Conservation (phyloP, 2,329 filamentous ascomycete genomes). For the Pseudofabraea citricarpa region DNA sequence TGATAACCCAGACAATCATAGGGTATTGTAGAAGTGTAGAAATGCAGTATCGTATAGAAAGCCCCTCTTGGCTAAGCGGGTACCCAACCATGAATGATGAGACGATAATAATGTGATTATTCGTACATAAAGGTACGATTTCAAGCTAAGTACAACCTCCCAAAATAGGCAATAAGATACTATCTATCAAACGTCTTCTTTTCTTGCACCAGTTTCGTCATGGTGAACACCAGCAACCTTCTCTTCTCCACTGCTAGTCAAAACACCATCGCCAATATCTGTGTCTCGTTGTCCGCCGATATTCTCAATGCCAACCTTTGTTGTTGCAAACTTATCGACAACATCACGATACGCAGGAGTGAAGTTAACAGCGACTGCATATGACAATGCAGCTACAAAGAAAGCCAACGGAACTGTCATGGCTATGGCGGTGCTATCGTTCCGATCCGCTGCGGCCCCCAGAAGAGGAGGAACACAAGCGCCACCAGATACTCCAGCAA, state of each 20-base stretch:
- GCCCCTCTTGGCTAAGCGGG: too few relatives aligned
- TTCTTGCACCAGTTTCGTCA: background rate
- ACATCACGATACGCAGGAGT: conserved; percentile 17
- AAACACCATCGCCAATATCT: conserved; percentile 7
- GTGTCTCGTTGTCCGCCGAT: conserved; percentile 2
- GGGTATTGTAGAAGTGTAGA: too few relatives aligned
- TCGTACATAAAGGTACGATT: too few relatives aligned
- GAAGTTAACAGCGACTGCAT: conserved; percentile 36
- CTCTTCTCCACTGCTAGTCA: conserved; percentile 10
- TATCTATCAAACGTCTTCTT: too few relatives aligned
- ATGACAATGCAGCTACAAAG: conserved; percentile 41
- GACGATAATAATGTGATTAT: too few relatives aligned
- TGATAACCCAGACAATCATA: too few relatives aligned
- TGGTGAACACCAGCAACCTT: conserved; percentile 1
- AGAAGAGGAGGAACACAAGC: conserved; percentile 43
- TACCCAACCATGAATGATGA: too few relatives aligned
- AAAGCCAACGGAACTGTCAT: conserved; percentile 43
- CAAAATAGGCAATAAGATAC: too few relatives aligned
- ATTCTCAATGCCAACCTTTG: conserved; percentile 10
- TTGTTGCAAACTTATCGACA: conserved; percentile 13
- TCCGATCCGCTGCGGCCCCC: conserved; percentile 28
- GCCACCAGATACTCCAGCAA: conserved; percentile 43
- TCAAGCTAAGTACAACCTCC: too few relatives aligned
- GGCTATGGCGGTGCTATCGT: conserved; percentile 3
- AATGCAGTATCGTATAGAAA: too few relatives aligned